Percentiles rank a stretch among this genome's conserved stretches.
These are phyloP conservation scores for Theileria orientalis DNA, from an alignment of 169 alveolate species.

Conservation along the genomic window DNA sequence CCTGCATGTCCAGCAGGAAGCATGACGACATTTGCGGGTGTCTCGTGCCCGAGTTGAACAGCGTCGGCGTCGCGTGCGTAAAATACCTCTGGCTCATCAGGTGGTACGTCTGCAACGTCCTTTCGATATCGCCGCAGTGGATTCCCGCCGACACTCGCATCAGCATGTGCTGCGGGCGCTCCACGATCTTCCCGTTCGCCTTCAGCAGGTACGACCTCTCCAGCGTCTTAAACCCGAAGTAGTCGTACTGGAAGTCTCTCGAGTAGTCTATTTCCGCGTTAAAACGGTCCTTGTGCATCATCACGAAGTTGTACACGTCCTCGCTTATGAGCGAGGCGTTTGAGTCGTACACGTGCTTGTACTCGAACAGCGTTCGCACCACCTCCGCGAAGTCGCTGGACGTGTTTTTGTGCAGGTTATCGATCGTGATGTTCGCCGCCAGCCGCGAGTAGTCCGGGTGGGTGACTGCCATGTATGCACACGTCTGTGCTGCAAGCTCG, in stretches of 20 bases:
- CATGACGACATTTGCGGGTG: conserved; percentile 96
- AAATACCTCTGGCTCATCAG: conserved; percentile 93
- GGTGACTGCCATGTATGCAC: conserved; percentile 98
- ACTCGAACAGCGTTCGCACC: conserved; percentile 70
- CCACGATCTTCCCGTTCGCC: conserved; percentile 89
- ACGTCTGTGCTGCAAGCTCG: conserved; percentile 96
- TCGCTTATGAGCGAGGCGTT: conserved; percentile 89
- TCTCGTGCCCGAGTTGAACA: conserved; percentile 96
- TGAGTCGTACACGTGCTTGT: conserved; percentile 85
- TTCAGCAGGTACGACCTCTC: conserved; percentile 91
- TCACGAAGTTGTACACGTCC: conserved; percentile 88
- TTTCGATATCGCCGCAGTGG: conserved; percentile 93
- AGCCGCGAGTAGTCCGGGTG: conserved; percentile 96
- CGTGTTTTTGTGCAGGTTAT: conserved; percentile 95
- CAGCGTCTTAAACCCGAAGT: conserved; percentile 97
- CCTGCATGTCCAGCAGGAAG: conserved; percentile 90
- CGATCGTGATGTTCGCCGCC: conserved; percentile 96
- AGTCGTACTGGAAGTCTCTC: conserved; percentile 94
- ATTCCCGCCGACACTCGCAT: conserved; percentile 98
- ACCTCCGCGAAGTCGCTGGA: conserved; percentile 84
- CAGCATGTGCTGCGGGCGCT: conserved; percentile 96
- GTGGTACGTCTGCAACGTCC: conserved; percentile 90
- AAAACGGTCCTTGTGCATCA: conserved; percentile 80
- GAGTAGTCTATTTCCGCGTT: conserved; percentile 89
- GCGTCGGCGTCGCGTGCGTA: conserved; percentile 99